A percentile compares a stretch with the other conserved stretches of the same genome.
Conservation (phyloP, 2,329 filamentous ascomycete species). For the Ophiostoma sp. region DNA sequence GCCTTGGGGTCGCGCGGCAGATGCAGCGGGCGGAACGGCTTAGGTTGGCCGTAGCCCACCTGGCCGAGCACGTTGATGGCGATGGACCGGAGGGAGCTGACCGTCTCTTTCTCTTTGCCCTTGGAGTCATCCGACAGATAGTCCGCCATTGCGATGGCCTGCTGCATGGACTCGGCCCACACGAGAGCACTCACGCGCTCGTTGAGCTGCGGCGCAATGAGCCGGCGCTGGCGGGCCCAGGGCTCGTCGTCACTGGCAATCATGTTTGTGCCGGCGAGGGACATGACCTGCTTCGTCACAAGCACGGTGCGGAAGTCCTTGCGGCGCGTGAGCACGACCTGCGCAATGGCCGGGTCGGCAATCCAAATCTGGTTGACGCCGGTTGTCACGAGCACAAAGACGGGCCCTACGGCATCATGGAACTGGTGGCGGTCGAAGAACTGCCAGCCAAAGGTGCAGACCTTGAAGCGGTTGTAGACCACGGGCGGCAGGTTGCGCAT, state of each 20-base stretch:
- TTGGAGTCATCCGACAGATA: constrained; percentile 30
- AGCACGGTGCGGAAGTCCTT: constrained; percentile 35
- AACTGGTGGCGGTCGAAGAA: constrained; percentile 30
- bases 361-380: constrained; percentile 27
- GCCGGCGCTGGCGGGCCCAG: constrained; percentile 34
- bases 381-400: constrained; percentile 33
- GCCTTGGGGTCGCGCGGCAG: constrained; percentile 25
- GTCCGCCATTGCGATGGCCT: constrained; percentile 32
- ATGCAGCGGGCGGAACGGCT: constrained; percentile 30
- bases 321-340: constrained; percentile 32
- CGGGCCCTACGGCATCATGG: constrained; percentile 30
- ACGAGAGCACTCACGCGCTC: constrained; percentile 35
- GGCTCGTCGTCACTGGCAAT: constrained; percentile 30
- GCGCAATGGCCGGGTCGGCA: constrained; percentile 33
- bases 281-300: constrained; percentile 30
- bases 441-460: constrained; percentile 33
- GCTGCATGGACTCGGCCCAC: constrained; percentile 33
- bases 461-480: constrained; percentile 18
- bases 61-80: constrained; percentile 37
- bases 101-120: constrained; percentile 29
- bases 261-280: constrained; percentile 35
- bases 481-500: constrained; percentile 14
- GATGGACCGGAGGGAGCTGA: constrained; percentile 32
- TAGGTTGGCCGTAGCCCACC: constrained; percentile 34
- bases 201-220: constrained; percentile 36